Evolutionary conservation across 2,329 filamentous ascomycete species (phyloP).

Genomic region (Xylariaceae sp.): DNA sequence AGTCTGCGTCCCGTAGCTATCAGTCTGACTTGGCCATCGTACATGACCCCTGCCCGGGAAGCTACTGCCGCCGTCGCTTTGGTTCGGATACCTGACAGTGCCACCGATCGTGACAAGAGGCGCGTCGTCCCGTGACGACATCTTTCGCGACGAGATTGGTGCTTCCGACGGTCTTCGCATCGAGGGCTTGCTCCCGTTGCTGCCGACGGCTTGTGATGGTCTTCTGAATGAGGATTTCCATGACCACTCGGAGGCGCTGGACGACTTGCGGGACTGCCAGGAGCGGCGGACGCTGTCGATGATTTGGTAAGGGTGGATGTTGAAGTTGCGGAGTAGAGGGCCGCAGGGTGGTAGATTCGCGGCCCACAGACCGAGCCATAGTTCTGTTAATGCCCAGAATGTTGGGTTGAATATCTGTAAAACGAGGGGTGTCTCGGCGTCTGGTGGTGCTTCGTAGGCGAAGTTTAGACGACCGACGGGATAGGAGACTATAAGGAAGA

Average conservation of each 20-base stretch:
- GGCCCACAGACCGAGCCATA: conserved; percentile 16
- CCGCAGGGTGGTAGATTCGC: conserved; percentile 16
- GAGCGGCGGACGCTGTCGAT: conserved; percentile 10
- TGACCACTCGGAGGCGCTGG: not conserved
- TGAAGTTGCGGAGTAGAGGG: conserved; percentile 7
- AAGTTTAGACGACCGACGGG: conserved; percentile 17
- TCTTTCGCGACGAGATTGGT: not conserved
- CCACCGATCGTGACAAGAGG: not conserved
- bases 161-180: not conserved
- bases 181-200: not conserved
- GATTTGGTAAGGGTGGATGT: conserved; percentile 11
- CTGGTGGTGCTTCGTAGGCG: conserved; percentile 14
- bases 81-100: no score
- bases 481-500: conserved; percentile 18
- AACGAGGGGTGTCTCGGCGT: conserved; percentile 16
- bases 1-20: not conserved
- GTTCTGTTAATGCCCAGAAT: conserved; percentile 15
- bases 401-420: conserved; percentile 18
- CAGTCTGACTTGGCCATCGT: not conserved
- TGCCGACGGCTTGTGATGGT: no score
- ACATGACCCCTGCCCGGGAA: not conserved
- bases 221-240: no score
- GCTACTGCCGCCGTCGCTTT: no score
- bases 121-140: not conserved
- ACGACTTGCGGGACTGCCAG: conserved; percentile 6